Evolutionary conservation across 129 eudicot genomes (phyloP).

Genomic region (Escallonia herrerae): DNA sequence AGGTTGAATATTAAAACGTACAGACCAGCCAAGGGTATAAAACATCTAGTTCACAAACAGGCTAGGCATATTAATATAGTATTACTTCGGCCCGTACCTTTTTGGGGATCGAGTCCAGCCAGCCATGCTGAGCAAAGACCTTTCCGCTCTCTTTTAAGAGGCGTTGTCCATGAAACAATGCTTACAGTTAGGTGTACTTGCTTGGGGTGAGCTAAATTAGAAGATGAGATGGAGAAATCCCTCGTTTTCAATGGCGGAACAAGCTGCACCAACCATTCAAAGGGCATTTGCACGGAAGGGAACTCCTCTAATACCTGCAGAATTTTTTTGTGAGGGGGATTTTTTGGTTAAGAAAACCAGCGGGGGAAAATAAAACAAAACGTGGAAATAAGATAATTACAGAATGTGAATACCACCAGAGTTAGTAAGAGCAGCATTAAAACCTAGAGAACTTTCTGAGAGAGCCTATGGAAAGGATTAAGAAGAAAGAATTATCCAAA

Average conservation of each 20-base stretch:
- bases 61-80: background rate
- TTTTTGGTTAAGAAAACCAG: too few relatives aligned
- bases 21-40: too few relatives aligned
- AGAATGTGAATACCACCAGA: too few relatives aligned
- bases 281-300: slow-evolving; percentile 89
- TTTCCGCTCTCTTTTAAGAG: slow-evolving; percentile 72
- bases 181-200: slow-evolving; percentile 88
- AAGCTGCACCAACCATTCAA: slow-evolving; percentile 93
- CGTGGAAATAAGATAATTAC: too few relatives aligned
- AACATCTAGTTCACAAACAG: too few relatives aligned
- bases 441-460: too few relatives aligned
- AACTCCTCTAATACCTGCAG: slow-evolving; percentile 85
- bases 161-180: slow-evolving; percentile 86
- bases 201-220: slow-evolving; percentile 71
- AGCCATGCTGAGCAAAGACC: slow-evolving; percentile 97
- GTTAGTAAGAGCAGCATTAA: too few relatives aligned
- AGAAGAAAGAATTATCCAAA: too few relatives aligned
- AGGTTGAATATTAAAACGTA: background rate
- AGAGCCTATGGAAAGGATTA: too few relatives aligned
- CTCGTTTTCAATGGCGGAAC: slow-evolving; percentile 77
- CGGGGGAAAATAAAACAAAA: too few relatives aligned
- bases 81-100: slow-evolving; percentile 33
- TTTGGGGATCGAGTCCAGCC: slow-evolving; percentile 69
- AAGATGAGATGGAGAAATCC: slow-evolving; percentile 87
- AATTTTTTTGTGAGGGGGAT: background rate